phyloP scores from a whole-genome alignment of 2,329 filamentous ascomycete species.

The Penicillium occitanis region DNA sequence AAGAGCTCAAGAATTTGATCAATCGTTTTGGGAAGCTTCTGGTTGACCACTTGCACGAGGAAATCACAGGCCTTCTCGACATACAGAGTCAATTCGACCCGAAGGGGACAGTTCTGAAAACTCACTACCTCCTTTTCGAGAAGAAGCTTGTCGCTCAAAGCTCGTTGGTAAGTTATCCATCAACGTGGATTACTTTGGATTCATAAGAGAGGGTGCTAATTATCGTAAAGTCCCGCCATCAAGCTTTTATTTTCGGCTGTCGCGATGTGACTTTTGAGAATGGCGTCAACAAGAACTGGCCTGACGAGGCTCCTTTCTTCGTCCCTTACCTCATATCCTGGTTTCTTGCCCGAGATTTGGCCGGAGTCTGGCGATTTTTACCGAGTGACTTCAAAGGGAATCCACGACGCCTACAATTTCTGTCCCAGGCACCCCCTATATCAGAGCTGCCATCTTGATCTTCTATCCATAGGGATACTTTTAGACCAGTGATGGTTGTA shows the following conservation, averaged over 20 bases:
- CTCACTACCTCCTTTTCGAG: neutral
- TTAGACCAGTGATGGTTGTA: neutral
- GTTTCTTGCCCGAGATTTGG: neutral
- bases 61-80: neutral
- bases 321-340: constrained; percentile 5
- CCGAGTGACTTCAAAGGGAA: constrained; percentile 6
- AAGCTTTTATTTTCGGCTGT: constrained; percentile 9
- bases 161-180: neutral
- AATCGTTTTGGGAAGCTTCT: constrained; percentile 3
- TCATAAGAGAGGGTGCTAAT: neutral
- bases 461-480: neutral
- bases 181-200: neutral
- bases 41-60: constrained; percentile 6
- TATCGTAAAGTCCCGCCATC: neutral
- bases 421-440: neutral
- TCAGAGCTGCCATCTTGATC: neutral
- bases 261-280: constrained; percentile 2
- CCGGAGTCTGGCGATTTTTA: neutral
- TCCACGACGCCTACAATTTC: neutral
- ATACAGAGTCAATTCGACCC: constrained; percentile 5
- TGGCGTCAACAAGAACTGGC: constrained; percentile 7
- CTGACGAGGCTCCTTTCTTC: neutral
- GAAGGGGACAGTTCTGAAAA: neutral
- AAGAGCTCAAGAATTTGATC: neutral
- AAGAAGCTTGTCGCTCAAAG: neutral